Conservation (phyloP, 163 green algal species). For the Volvox carteri region DNA sequence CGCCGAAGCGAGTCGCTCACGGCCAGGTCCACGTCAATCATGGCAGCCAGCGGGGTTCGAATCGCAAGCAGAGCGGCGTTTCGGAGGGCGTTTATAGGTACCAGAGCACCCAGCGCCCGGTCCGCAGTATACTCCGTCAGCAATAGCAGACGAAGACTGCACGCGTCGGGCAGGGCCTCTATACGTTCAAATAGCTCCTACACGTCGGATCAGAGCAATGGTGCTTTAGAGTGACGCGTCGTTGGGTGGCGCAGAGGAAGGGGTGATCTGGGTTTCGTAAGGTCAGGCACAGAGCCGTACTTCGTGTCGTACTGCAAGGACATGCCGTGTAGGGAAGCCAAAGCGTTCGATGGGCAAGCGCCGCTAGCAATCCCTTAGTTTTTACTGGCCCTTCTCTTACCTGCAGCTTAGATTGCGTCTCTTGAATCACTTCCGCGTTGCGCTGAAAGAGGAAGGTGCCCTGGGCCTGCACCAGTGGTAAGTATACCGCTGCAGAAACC, state of each 20-base stretch:
- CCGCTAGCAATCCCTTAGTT: no score
- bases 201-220: no score
- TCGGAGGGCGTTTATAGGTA: conserved; percentile 62
- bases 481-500: conserved; percentile 17
- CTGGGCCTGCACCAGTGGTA: conserved; percentile 30
- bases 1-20: background rate
- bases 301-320: no score
- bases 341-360: no score
- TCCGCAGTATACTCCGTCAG: conserved; percentile 11
- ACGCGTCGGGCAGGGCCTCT: background rate
- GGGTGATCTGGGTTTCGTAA: no score
- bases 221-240: no score
- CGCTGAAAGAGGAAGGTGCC: background rate
- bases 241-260: no score
- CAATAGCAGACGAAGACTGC: conserved; percentile 28
- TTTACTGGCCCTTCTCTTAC: no score
- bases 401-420: background rate
- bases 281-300: no score
- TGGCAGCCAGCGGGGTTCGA: conserved; percentile 51
- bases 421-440: background rate
- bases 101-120: conserved; percentile 34
- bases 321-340: no score
- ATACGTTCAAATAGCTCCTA: conserved; percentile 3
- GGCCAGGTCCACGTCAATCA: conserved; percentile 64
- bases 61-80: conserved; percentile 51